Percentiles rank a stretch among this genome's conserved stretches.
Conservation (phyloP, 805 yeast genomes). For the Saturnispora zaruensis region DNA sequence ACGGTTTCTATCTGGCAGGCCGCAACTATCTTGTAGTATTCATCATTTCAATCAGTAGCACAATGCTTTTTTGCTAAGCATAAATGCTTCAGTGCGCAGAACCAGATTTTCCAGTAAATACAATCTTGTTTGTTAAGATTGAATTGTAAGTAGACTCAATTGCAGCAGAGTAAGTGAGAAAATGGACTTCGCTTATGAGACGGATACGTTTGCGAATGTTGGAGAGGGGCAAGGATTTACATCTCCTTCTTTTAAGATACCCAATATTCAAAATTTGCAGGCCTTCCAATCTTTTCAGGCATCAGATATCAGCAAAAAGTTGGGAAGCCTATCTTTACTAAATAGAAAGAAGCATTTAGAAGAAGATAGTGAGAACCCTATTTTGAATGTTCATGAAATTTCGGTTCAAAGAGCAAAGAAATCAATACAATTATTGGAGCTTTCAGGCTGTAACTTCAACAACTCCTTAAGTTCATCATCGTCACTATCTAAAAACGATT, state of each 20-base stretch:
- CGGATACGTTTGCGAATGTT: constrained; percentile 12
- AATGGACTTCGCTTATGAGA: constrained; percentile 27
- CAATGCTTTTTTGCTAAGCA: background rate
- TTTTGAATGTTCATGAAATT: background rate
- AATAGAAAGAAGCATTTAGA: constrained; percentile 1
- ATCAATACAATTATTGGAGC: constrained; percentile 11
- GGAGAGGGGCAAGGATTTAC: background rate
- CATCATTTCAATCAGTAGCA: no score
- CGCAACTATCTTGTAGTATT: no score
- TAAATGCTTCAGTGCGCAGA: background rate
- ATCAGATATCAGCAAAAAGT: constrained; percentile 29
- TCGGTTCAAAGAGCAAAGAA: constrained; percentile 8
- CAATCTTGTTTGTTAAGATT: background rate
- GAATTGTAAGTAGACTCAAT: background rate
- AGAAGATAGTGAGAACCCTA: background rate
- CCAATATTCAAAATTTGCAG: constrained; percentile 13
- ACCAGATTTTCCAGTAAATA: background rate
- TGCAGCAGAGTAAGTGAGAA: background rate
- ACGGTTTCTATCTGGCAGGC: no score
- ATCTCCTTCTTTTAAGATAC: constrained; percentile 7
- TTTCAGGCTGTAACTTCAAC: constrained; percentile 6
- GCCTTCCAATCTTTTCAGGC: constrained; percentile 32
- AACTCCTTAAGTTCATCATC: background rate
- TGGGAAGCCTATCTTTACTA: constrained; percentile 11
- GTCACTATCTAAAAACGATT: background rate